Percentiles rank a stretch among this genome's conserved stretches.
These are phyloP conservation scores for Solanum bukasovii DNA, from an alignment of 257 asterid genomes.

Conservation along the genomic window DNA sequence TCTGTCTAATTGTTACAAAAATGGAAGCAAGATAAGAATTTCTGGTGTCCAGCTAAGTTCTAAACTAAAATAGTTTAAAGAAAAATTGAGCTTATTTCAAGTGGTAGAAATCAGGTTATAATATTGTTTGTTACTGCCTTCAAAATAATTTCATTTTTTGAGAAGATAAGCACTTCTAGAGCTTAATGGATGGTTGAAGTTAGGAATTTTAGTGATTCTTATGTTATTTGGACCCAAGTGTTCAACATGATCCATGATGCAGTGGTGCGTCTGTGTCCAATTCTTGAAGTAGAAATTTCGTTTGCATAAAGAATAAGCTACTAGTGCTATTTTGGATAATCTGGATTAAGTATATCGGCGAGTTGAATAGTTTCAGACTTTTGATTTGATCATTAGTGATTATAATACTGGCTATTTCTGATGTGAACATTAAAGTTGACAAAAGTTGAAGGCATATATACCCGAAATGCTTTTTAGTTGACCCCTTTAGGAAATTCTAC, in stretches of 20 bases:
- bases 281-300: neutral
- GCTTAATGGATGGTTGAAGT: neutral
- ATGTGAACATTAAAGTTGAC: neutral
- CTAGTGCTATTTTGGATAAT: neutral
- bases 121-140: neutral
- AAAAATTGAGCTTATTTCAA: neutral
- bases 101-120: neutral
- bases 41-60: neutral
- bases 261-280: neutral
- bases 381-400: neutral
- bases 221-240: neutral
- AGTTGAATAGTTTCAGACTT: neutral
- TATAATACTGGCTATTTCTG: neutral
- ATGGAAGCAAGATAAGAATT: neutral
- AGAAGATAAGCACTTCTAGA: neutral
- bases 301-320: neutral
- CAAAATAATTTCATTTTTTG: neutral
- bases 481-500: conserved; percentile 1
- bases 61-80: neutral
- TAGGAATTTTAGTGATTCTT: neutral
- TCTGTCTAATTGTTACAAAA: neutral
- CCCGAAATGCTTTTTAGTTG: neutral
- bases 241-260: neutral
- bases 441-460: conserved; percentile 21
- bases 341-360: neutral